These are phyloP conservation scores for Narthecium ossifragum DNA, from an alignment of 106 monocot species.

Conservation along the genomic window DNA sequence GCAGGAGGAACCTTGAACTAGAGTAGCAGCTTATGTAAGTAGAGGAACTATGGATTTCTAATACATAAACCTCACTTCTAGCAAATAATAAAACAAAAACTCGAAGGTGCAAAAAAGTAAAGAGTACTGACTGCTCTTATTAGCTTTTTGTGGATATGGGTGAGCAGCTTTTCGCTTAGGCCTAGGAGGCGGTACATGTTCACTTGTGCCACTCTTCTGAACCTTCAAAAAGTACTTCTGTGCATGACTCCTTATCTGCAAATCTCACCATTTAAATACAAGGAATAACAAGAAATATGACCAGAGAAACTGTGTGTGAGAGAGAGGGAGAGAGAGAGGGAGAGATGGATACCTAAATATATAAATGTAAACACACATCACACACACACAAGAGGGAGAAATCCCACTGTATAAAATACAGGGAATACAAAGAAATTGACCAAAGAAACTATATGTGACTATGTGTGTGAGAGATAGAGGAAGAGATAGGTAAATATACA, in stretches of 20 bases:
- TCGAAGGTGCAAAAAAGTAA: not conserved
- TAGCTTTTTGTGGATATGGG: constrained; percentile 95
- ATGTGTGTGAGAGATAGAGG: too few species aligned
- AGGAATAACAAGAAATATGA: too few species aligned
- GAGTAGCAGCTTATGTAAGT: constrained; percentile 30
- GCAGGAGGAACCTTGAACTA: constrained; percentile 46
- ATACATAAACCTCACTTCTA: not conserved
- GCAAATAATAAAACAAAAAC: not conserved
- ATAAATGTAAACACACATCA: too few species aligned
- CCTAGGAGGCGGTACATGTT: constrained; percentile 95
- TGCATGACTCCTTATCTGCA: constrained; percentile 96
- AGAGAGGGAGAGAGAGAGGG: too few species aligned
- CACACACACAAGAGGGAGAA: too few species aligned
- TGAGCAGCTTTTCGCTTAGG: constrained; percentile 98
- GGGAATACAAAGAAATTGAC: too few species aligned
- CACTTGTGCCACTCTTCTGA: constrained; percentile 92
- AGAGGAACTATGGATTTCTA: constrained; percentile 32
- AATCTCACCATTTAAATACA: not conserved
- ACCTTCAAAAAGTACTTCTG: constrained; percentile 99
- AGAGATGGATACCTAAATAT: not conserved
- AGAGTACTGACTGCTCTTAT: constrained; percentile 65
- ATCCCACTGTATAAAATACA: too few species aligned
- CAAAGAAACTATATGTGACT: too few species aligned
- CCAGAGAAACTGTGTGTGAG: too few species aligned
- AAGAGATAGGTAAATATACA: too few species aligned